Base-by-base conservation (phyloP, 2,329 filamentous ascomycete genomes). In the Cephalotrichum gorgonifer region DNA sequence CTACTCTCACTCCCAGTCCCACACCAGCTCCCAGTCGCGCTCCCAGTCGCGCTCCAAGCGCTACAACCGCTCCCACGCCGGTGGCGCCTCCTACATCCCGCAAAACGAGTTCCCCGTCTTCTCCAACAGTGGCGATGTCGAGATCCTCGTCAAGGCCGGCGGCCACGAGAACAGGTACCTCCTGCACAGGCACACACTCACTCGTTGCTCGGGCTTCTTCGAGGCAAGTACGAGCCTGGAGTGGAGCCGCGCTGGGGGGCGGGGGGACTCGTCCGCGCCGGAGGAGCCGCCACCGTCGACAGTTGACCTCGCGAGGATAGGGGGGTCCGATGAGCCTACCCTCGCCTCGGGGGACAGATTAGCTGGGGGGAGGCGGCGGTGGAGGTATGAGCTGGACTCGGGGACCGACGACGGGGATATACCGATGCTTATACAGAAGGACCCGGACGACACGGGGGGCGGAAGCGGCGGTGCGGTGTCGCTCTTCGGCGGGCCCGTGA, bases 21-120 rank as follows among this genome's bases (percentile, higher is more conserved):
- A 51, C 43, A 22, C 44, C 17, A 31, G 39, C 33, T 43, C 38
- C 27, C 41, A 33, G 11, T 44, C 41, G 4, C 47, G 38, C 28
- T 74, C 76, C 14, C 66, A 72, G 49, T 74, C 73, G 25, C 75
- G 83, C 54, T 64, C 66, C 35, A 85, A 86, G 64, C 82, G 88
- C 57, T 86, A 89, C 60, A 84, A 85, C 62, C 84, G 88, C 54
- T 93, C 88, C 44, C 86, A 93, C 62, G 80, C 85, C 58, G 88
- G 88, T 51, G 83, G 83, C 53, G 71, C 75, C 30, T 77, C 79
- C 17, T 82, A 84, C 60, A 69, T 80, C 23, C 78, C 86, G 39
- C 85, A 86, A 61, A 96, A 96, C 63, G 90, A 96, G 63, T 97
- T 96, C 58, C 91, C 91, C 22, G 71, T 94, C 61, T 97, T 96